These are phyloP conservation scores for Coemansia nantahalensis DNA, from an alignment of 192 early-diverging fungal species.

Conservation along the genomic window DNA sequence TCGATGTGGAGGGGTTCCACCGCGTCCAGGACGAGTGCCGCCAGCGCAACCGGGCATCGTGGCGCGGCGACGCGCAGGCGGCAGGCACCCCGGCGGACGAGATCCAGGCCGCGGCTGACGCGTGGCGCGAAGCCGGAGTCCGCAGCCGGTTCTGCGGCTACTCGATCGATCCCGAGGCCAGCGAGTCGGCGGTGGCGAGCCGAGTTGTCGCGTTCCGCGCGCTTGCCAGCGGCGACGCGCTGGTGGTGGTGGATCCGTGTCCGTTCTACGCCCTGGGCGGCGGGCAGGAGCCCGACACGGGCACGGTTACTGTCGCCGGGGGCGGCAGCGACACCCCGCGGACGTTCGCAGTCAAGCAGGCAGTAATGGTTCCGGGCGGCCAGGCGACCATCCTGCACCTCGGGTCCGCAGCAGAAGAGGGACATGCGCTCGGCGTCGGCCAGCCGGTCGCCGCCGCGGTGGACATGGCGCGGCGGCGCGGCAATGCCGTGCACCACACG, in stretches of 20 bases:
- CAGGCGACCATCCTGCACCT: slow-evolving; percentile 86
- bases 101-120: slow-evolving; percentile 76
- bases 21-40: slow-evolving; percentile 75
- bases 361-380: slow-evolving; percentile 53
- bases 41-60: slow-evolving; percentile 61
- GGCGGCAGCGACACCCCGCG: slow-evolving; percentile 47
- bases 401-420: slow-evolving; percentile 76
- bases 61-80: slow-evolving; percentile 50
- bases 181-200: slow-evolving; percentile 62
- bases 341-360: slow-evolving; percentile 76
- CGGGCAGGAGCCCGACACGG: slow-evolving; percentile 92
- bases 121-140: slow-evolving; percentile 69
- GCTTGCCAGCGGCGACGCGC: slow-evolving; percentile 49
- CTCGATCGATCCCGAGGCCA: slow-evolving; percentile 61
- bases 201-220: slow-evolving; percentile 21
- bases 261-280: slow-evolving; percentile 96
- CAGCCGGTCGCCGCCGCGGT: slow-evolving; percentile 67
- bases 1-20: slow-evolving; percentile 81
- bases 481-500: slow-evolving; percentile 93
- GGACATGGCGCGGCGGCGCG: slow-evolving; percentile 82
- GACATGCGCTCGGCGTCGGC: slow-evolving; percentile 65
- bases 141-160: slow-evolving; percentile 85
- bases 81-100: slow-evolving; percentile 76
- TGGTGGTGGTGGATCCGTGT: slow-evolving; percentile 83
- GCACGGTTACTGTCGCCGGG: slow-evolving; percentile 63